Evolutionary conservation across 2,329 filamentous ascomycete genomes (phyloP).

Genomic region (Colletotrichum phormii): DNA sequence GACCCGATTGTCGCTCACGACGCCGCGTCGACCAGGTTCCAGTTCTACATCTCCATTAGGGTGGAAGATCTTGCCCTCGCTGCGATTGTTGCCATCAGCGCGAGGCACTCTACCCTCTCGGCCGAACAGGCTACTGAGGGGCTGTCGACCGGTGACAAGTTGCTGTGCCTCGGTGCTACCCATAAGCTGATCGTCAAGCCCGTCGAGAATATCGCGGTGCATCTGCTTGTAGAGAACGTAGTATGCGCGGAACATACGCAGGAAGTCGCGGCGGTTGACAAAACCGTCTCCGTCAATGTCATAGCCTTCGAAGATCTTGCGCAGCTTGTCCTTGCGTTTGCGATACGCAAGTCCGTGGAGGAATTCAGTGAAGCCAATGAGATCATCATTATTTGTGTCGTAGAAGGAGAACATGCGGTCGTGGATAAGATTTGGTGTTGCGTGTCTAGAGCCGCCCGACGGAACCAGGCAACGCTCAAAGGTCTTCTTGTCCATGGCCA

Average conservation of each 20-base stretch:
- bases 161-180: slow-evolving; percentile 81
- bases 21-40: slow-evolving; percentile 65
- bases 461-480: slow-evolving; percentile 93
- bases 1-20: slow-evolving; percentile 68
- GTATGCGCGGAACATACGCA: slow-evolving; percentile 92
- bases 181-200: slow-evolving; percentile 81
- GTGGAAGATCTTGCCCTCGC: slow-evolving; percentile 75
- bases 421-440: slow-evolving; percentile 88
- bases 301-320: slow-evolving; percentile 86
- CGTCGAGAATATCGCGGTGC: slow-evolving; percentile 84
- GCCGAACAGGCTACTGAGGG: slow-evolving; percentile 79
- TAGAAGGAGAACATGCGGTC: slow-evolving; percentile 98
- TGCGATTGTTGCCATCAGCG: slow-evolving; percentile 68
- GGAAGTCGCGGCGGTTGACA: slow-evolving; percentile 86
- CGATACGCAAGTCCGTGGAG: slow-evolving; percentile 81
- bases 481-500: slow-evolving; percentile 91
- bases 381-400: slow-evolving; percentile 87
- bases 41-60: slow-evolving; percentile 74
- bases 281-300: slow-evolving; percentile 91
- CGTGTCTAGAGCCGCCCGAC: slow-evolving; percentile 81
- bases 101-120: slow-evolving; percentile 76
- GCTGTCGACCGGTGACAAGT: slow-evolving; percentile 79
- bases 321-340: slow-evolving; percentile 75
- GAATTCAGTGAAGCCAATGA: slow-evolving; percentile 95
- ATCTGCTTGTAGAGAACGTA: slow-evolving; percentile 92